Conservation (phyloP, 2,329 filamentous ascomycete genomes). For the Botrytis byssoidea region DNA sequence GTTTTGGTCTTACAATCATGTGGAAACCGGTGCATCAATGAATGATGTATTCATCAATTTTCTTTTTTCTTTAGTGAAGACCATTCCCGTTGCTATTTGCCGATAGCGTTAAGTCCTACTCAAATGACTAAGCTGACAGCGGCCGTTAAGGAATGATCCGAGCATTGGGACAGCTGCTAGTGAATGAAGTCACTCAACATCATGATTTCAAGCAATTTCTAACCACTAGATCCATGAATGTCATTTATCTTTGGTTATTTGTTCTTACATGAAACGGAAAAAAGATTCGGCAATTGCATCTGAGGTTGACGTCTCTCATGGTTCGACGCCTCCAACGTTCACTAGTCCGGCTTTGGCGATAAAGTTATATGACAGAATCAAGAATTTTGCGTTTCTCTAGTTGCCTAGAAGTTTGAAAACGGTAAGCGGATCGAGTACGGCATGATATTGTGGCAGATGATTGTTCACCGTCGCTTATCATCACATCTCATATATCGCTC, state of each 20-base stretch:
- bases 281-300: neutral
- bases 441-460: neutral
- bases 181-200: neutral
- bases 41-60: neutral
- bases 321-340: no score
- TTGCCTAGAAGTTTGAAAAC: neutral
- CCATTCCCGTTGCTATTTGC: constrained; percentile 2
- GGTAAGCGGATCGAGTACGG: neutral
- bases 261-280: neutral
- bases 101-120: neutral
- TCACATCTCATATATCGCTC: neutral
- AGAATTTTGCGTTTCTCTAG: neutral
- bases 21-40: neutral
- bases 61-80: neutral
- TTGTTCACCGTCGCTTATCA: neutral
- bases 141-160: neutral
- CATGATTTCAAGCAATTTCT: neutral
- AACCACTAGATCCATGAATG: neutral
- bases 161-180: neutral
- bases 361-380: neutral
- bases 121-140: neutral
- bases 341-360: neutral
- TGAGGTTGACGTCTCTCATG: neutral
- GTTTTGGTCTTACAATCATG: neutral
- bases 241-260: neutral